Percentiles rank a stretch among this genome's conserved stretches.
Evolutionary conservation across 1,139 yeast species (phyloP).

Genomic region (Meyerozyma carpophila): DNA sequence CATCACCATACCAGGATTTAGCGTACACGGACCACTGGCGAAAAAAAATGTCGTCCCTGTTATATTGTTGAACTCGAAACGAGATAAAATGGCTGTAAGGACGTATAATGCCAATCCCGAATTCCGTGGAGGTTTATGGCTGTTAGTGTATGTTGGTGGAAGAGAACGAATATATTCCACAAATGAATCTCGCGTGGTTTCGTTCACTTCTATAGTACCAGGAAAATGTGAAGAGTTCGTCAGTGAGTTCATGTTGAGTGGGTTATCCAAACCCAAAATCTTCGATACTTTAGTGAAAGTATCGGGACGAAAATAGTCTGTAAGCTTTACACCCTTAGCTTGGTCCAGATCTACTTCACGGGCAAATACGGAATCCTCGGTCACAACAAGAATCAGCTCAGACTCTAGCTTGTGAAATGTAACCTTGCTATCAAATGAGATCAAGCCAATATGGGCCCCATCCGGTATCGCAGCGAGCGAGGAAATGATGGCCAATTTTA

Average conservation of each 20-base stretch:
- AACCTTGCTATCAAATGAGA: conserved; percentile 27
- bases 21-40: conserved; percentile 33
- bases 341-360: neutral
- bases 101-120: conserved; percentile 30
- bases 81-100: conserved; percentile 16
- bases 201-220: conserved; percentile 4
- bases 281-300: neutral
- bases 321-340: neutral
- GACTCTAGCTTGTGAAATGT: conserved; percentile 15
- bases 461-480: conserved; percentile 17
- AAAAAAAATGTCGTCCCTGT: conserved; percentile 24
- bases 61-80: conserved; percentile 15
- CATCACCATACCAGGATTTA: conserved; percentile 28
- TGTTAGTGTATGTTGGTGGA: conserved; percentile 19
- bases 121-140: conserved; percentile 25
- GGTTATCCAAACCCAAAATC: neutral
- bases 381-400: neutral
- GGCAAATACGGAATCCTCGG: neutral
- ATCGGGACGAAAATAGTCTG: neutral
- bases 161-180: conserved; percentile 12
- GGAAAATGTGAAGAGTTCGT: neutral
- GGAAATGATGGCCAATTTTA: conserved; percentile 14
- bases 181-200: conserved; percentile 3
- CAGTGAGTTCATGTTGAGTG: too few relatives aligned
- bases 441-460: conserved; percentile 19